These are phyloP conservation scores for Hygrocybe punicea DNA, from an alignment of 768 basidiomycete species.

Conservation along the genomic window DNA sequence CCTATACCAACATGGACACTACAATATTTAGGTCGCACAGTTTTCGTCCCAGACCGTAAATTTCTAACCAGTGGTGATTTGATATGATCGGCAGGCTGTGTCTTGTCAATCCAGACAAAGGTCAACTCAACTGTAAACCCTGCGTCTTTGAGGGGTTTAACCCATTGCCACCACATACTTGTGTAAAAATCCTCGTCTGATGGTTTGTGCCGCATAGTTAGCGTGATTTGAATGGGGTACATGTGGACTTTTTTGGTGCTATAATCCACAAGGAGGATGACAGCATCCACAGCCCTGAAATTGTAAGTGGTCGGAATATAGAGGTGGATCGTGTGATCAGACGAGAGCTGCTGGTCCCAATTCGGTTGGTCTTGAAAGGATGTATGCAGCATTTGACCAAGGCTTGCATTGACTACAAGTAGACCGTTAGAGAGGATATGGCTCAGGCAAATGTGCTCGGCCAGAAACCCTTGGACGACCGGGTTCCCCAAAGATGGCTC, in stretches of 20 bases:
- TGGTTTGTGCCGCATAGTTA: slow-evolving; percentile 13
- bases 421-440: slow-evolving; percentile 9
- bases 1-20: slow-evolving; percentile 14
- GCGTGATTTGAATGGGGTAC: slow-evolving; percentile 16
- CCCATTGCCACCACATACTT: slow-evolving; percentile 12
- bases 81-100: slow-evolving; percentile 11
- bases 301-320: slow-evolving; percentile 14
- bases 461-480: slow-evolving; percentile 13
- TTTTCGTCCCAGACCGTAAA: slow-evolving; percentile 11
- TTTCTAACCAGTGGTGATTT: slow-evolving; percentile 5
- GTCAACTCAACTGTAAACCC: slow-evolving; percentile 14
- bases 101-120: slow-evolving; percentile 16
- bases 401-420: slow-evolving; percentile 5
- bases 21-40: slow-evolving; percentile 11
- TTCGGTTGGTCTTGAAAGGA: slow-evolving; percentile 7
- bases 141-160: slow-evolving; percentile 6
- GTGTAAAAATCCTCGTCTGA: slow-evolving; percentile 13
- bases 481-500: slow-evolving; percentile 8
- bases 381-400: slow-evolving; percentile 12
- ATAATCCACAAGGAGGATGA: slow-evolving; percentile 15
- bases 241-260: slow-evolving; percentile 8
- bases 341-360: slow-evolving; percentile 2
- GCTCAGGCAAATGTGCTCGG: slow-evolving; percentile 10
- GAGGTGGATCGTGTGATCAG: slow-evolving; percentile 8
- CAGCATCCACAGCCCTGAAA: slow-evolving; percentile 15